phyloP scores from a whole-genome alignment of 352 stramenopile genomes.

The Bremia lactucae region DNA sequence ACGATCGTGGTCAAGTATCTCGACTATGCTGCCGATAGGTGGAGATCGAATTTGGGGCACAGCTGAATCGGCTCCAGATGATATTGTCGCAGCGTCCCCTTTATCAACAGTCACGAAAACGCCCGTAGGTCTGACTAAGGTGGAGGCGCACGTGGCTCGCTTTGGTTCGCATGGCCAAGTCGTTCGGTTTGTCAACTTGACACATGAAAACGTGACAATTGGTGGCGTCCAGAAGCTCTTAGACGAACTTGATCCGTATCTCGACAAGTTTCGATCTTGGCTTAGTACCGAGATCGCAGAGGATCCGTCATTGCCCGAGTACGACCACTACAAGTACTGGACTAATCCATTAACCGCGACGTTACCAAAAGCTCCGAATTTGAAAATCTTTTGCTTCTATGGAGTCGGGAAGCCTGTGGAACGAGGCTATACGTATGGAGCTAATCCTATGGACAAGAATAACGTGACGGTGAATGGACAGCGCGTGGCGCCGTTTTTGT shows the following conservation, averaged over 20 bases:
- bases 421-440: slow-evolving; percentile 66
- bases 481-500: slow-evolving; percentile 48
- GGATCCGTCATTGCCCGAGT: slow-evolving; percentile 36
- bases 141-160: slow-evolving; percentile 31
- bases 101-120: slow-evolving; percentile 24
- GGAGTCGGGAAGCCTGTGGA: slow-evolving; percentile 86
- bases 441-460: slow-evolving; percentile 32
- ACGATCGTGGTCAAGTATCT: slow-evolving; percentile 77
- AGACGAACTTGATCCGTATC: slow-evolving; percentile 32
- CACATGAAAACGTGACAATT: slow-evolving; percentile 49
- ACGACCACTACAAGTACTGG: slow-evolving; percentile 64
- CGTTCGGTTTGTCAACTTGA: slow-evolving; percentile 42
- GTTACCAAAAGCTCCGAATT: slow-evolving; percentile 83
- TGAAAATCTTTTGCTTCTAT: slow-evolving; percentile 94
- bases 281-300: slow-evolving; percentile 36
- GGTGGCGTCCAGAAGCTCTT: slow-evolving; percentile 37
- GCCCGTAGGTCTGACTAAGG: slow-evolving; percentile 17
- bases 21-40: slow-evolving; percentile 88
- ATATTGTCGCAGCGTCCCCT: slow-evolving; percentile 49
- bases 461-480: slow-evolving; percentile 22
- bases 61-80: slow-evolving; percentile 39
- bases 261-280: slow-evolving; percentile 30
- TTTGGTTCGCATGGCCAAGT: slow-evolving; percentile 43
- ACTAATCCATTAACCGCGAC: slow-evolving; percentile 80
- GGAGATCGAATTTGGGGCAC: slow-evolving; percentile 85